Evolutionary conservation across 2,329 filamentous ascomycete genomes (phyloP), one percentile per base, ranked within the genome.

Genomic region (Talaromyces sp.): DNA sequence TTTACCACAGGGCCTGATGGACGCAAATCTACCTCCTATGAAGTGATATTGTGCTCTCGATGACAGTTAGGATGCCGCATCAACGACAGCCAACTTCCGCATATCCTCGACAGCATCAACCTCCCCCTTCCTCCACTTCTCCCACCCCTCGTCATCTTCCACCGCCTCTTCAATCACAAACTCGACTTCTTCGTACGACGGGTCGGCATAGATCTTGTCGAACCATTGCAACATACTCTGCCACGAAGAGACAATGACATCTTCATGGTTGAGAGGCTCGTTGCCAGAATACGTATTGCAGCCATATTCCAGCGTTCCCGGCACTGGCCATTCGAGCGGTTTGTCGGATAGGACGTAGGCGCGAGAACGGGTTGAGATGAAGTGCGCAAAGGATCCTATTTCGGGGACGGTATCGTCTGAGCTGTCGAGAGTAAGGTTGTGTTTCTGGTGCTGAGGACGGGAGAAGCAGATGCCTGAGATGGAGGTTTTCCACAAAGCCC

Each of bases 261-360:
- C 80, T 74, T 96, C 91, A 8, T 79, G 79, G 71, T 87, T 81
- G 39, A 81, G 73, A 1, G 77, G 70, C 67, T 90, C 86, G 3
- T 89, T 89, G 1, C 88, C 85, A n/a, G 89, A 89, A 75, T 89
- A 90, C 67, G 87, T 84, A 4, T 90, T 89, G 68, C 86, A 90
- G 5, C 89, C 89, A 50, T 85, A 80, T 10, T 84, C 83, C 1
- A 80, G 72, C 1, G 84, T 79, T 0, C 85, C 84, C 0, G 84
- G 79, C 7, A 92, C 75, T 1, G 84, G 83, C 1, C 78, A 81
- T 47, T 85, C 84, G 0, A 84, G 69, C 0, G 85, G 82, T 3
- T 85, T 78, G 0, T 76, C 62, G 14, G 84, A 87, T n/a, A 83
- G 70, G 9, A 86, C 71, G 72, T 90, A 93, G 14, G 83, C 86